phyloP scores from a whole-genome alignment of 148 eudicot genomes.

The Arctostaphylos glauca region DNA sequence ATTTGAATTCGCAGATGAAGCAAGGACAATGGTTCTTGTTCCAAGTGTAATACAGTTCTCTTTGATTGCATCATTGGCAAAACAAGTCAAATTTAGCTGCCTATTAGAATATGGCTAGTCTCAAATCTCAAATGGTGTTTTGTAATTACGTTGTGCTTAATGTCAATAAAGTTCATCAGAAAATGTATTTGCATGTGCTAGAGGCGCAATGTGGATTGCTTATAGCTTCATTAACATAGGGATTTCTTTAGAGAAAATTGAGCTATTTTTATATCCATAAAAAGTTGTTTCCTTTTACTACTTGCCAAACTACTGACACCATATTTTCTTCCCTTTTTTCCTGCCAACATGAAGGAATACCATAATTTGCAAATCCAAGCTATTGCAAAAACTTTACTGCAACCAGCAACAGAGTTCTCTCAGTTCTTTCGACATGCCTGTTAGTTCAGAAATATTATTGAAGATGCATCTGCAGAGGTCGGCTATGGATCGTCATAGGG shows the following conservation, averaged over 20 bases:
- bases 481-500: slow-evolving; percentile 55
- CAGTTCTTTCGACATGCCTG: slow-evolving; percentile 21
- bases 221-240: neutral
- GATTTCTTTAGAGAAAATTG: neutral
- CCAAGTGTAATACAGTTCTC: neutral
- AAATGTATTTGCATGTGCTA: neutral
- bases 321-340: neutral
- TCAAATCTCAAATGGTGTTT: neutral
- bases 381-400: slow-evolving; percentile 39
- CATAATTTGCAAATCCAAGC: slow-evolving; percentile 41
- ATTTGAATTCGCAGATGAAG: neutral
- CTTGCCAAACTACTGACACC: neutral
- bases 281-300: neutral
- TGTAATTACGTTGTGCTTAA: neutral
- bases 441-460: slow-evolving; percentile 31
- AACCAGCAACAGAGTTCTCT: slow-evolving; percentile 34
- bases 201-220: neutral
- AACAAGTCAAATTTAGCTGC: neutral
- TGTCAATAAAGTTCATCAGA: neutral
- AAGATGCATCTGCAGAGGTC: slow-evolving; percentile 46
- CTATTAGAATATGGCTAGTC: neutral
- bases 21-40: neutral
- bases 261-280: neutral
- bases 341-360: slow-evolving; percentile 39
- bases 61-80: neutral